Conservation (phyloP, 257 asterid genomes). For the Plantago ovata region DNA sequence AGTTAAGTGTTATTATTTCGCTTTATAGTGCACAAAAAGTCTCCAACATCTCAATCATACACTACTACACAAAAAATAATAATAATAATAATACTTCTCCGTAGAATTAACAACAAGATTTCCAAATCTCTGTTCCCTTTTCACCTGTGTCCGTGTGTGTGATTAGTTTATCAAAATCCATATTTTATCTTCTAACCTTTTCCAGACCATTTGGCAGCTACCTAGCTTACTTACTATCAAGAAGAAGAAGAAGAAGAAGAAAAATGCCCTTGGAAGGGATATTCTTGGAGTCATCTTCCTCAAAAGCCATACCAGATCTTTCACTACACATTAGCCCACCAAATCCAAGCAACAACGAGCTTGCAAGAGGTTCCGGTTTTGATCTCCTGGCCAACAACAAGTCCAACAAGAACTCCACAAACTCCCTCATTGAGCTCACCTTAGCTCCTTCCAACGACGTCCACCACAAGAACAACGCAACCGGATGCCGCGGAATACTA, state of each 20-base stretch:
- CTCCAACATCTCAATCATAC: constrained; percentile 37
- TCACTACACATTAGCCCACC: constrained; percentile 87
- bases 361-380: too few species aligned
- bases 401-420: constrained; percentile 9
- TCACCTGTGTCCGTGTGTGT: constrained; percentile 11
- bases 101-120: constrained; percentile 11
- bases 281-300: constrained; percentile 42
- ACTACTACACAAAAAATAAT: constrained; percentile 23
- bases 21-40: too few species aligned
- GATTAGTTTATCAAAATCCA: neutral
- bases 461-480: too few species aligned
- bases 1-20: too few species aligned
- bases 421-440: constrained; percentile 62
- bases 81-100: too few species aligned
- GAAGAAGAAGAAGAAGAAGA: neutral
- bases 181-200: constrained; percentile 13
- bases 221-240: constrained; percentile 6
- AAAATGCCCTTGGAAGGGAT: constrained; percentile 70
- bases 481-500: too few species aligned
- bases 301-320: constrained; percentile 62
- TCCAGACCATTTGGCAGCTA: too few species aligned
- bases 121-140: constrained; percentile 1
- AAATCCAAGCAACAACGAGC: constrained; percentile 10
- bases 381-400: constrained; percentile 27
- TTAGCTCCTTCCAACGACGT: constrained; percentile 40